Base-by-base conservation (phyloP, 73 alveolate genomes). In the Effrenium voratum region DNA sequence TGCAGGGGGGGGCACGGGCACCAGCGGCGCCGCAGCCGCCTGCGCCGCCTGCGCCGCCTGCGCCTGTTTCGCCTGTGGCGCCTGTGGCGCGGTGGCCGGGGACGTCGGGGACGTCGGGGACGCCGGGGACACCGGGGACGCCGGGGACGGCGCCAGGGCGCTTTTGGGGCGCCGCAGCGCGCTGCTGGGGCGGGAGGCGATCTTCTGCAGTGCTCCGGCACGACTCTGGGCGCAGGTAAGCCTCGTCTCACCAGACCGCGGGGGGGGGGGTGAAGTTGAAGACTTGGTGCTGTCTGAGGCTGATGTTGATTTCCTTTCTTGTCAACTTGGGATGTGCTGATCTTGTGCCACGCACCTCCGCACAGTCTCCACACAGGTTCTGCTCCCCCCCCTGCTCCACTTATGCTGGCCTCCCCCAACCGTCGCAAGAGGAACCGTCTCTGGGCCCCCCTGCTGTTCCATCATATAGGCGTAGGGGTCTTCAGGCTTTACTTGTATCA, bases 371-470 rank as follows among this genome's bases (percentile, higher is more conserved):
- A n/a, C 82, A 5, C 82, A 70, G 10, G 49, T n/a, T 30, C 82
- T n/a, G 79, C 8, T 30, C 8, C n/a, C 44, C 36, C 79, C 44
- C 10, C 44, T 66, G 41, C 79, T 30, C 28, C 81, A 26, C 81
- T 30, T 12, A 6, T 36, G 32, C 49, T 36, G 38, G 41, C 36
- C 79, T 24, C n/a, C 38, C 82, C 82, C 45, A 57, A 2, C n/a
- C 28, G 16, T 22, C 16, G 16, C 28, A 57, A 57, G 28, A 57
- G 30, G 22, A 55, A 55, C 12, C 12, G 68, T 15, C 68, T 68
- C 38, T 90, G 97, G 22, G 97, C 97, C 8, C 88, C 97, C n/a
- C 97, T 90, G 76, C 87, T 90, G 97, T 87, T 90, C 97, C 26
- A 90, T 90, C 97, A 90, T 90, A 43, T 90, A 90, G 43, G 97